Base-by-base conservation (phyloP, 306 rosid genomes). In the Prosopis cineraria region DNA sequence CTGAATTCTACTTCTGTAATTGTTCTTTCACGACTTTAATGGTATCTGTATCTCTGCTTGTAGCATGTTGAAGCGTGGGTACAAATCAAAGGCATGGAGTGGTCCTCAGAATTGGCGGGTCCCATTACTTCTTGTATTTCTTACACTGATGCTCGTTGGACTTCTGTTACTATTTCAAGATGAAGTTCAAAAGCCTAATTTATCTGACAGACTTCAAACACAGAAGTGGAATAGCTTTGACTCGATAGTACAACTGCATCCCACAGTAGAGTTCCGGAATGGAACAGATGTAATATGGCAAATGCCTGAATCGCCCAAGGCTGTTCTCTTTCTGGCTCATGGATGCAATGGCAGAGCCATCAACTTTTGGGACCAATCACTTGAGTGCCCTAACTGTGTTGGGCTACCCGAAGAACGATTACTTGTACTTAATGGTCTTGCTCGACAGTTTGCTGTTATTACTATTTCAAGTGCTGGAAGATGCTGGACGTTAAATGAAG, bases 391-490 rank as follows among this genome's bases (percentile, higher is more conserved):
- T 45, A 47, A 84, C 72, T 94, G 98, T 59, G 41, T 94, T 65
- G 98, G 98, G 72, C 83, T 94, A 79, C 98, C 98, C 20, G 97
- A 94, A 79, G 98, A 92, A 78, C 76, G 98, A 75, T 69, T 90
- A 41, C 84, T 92, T 62, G 88, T 82, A 14, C 93, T 94, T 65
- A 84, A 90, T 59, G 93, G 84, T 39, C 93, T 94, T 78, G 80
- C 93, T 31, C 87, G 63, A 58, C 86, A 84, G 40, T 90, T 89
- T 82, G 90, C 97, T 10, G 90, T 92, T 66, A 72, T 94, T 75
- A 73, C 95, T 19, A 83, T 94, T 68, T 92, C 97, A n/a, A 92
- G 98, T 74, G 82, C 84, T 1, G 78, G 81, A 31, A 89, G 81
- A 83, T 94, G 98, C 80, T 90, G 98, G 98, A 70, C 84, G 31